Evolutionary conservation across 257 asterid genomes (phyloP), one percentile per base, ranked within the genome.

Genomic region (Mentha longifolia): DNA sequence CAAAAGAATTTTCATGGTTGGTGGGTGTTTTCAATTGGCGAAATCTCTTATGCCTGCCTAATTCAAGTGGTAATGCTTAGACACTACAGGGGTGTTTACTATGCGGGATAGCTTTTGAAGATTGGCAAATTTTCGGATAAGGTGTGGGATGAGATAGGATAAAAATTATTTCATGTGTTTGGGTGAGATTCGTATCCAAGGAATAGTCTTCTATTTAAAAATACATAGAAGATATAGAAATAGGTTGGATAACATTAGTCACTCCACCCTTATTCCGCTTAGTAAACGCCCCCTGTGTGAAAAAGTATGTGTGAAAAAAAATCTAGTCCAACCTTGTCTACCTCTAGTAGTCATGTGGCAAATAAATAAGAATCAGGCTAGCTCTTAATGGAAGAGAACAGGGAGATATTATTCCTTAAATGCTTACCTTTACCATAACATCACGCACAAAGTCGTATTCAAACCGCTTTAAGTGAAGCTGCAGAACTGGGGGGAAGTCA

Each of bases 401-500:
- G n/a, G 42, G 61, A 62, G n/a, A 35, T 51, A 16, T n/a, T 51
- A 37, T 35, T 54, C 56, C 33, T 59, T 64, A 77, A 75, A 35
- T 17, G 68, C 85, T 72, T 45, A 83, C 87, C 87, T 83, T 83
- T 43, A 80, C 79, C 87, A 83, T 80, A 63, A 73, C 71, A 72
- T 78, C 83, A 63, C 76, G 83, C 57, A 50, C 77, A 69, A 77
- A 83, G 65, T 83, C 87, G 65, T 83, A 83, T 58, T 80, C 87
- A 75, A 83, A 80, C 60, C 87, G 78, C 83, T 80, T 83, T 78
- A 83, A 62, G 71, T 83, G 87, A 72, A 83, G 81, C 74, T 80
- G 87, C 68, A 83, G 85, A 75, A 83, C 80, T 61, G 83, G 88
- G 68, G 88, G 84, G 9, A 83, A 80, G 75, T 80, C 84, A 28